Conservation (phyloP, 495 filamentous ascomycete genomes). For the Aspergillus biplanus region DNA sequence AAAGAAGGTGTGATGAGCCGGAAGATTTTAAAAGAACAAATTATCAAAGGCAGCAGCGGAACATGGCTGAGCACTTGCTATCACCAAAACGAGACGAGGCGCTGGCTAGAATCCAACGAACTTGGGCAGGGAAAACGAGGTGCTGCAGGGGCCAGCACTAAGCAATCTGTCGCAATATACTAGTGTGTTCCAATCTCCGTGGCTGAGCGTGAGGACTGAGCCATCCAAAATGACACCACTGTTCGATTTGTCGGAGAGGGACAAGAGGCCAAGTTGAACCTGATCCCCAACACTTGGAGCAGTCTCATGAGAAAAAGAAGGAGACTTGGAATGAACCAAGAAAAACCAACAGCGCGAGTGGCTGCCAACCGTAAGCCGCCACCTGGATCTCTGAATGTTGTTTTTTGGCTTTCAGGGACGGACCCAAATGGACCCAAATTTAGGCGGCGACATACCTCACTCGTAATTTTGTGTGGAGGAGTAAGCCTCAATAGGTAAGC, state of each 20-base stretch:
- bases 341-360: not conserved
- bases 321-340: not conserved
- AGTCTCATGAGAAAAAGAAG: not conserved
- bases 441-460: too few relatives aligned
- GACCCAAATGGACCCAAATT: too few relatives aligned
- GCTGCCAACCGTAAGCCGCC: constrained; percentile 1
- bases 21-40: not conserved
- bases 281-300: not conserved
- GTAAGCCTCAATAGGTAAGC: too few relatives aligned
- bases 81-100: not conserved
- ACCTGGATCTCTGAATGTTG: constrained; percentile 10
- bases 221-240: not conserved
- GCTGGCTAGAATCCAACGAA: not conserved
- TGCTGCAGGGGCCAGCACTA: not conserved
- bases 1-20: not conserved
- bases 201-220: not conserved
- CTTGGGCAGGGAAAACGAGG: not conserved
- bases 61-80: not conserved
- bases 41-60: not conserved
- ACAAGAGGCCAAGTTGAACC: too few relatives aligned
- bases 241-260: not conserved
- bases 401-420: too few relatives aligned
- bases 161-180: not conserved
- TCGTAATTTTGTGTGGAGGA: too few relatives aligned
- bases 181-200: too few relatives aligned